Conservation (phyloP, 352 stramenopile genomes). For the Phytophthora colocasiae region DNA sequence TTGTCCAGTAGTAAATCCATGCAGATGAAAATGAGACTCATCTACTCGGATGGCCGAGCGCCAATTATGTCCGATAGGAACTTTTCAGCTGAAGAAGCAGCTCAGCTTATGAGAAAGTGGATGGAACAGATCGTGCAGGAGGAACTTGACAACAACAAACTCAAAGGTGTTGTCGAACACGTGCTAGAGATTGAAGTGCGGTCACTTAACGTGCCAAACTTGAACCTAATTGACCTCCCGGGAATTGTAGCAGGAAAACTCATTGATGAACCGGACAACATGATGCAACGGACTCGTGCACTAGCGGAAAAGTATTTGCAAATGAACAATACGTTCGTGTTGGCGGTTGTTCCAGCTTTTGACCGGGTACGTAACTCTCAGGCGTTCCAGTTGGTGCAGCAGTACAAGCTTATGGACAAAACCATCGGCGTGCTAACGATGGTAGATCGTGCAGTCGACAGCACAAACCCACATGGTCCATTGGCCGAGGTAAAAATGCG, state of each 20-base stretch:
- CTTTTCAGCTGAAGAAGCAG: constrained; percentile 28
- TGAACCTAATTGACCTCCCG: constrained; percentile 52
- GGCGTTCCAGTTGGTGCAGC: constrained; percentile 54
- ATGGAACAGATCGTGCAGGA: constrained; percentile 46
- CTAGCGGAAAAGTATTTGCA: constrained; percentile 48
- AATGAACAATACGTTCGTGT: constrained; percentile 45
- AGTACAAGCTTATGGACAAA: constrained; percentile 39
- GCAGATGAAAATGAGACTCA: constrained; percentile 38
- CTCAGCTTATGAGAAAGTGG: constrained; percentile 37
- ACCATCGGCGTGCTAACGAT: constrained; percentile 58
- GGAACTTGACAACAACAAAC: constrained; percentile 17
- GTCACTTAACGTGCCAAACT: constrained; percentile 43
- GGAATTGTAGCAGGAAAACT: constrained; percentile 47
- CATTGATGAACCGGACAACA: constrained; percentile 42
- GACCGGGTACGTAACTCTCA: constrained; percentile 51
- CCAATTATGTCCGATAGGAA: constrained; percentile 26
- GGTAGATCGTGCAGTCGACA: constrained; percentile 41
- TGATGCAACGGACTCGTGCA: constrained; percentile 47
- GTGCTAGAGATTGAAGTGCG: constrained; percentile 49
- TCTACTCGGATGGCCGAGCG: constrained; percentile 37
- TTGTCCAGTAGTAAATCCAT: constrained; percentile 1
- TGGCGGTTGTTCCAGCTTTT: constrained; percentile 46
- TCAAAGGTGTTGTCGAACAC: constrained; percentile 42
- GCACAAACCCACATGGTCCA: constrained; percentile 30
- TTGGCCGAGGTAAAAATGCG: constrained; percentile 34